A percentile compares a stretch with the other conserved stretches of the same genome.
These are phyloP conservation scores for Entomortierella chlamydospora DNA, from an alignment of 192 early-diverging fungal species.

Conservation along the genomic window DNA sequence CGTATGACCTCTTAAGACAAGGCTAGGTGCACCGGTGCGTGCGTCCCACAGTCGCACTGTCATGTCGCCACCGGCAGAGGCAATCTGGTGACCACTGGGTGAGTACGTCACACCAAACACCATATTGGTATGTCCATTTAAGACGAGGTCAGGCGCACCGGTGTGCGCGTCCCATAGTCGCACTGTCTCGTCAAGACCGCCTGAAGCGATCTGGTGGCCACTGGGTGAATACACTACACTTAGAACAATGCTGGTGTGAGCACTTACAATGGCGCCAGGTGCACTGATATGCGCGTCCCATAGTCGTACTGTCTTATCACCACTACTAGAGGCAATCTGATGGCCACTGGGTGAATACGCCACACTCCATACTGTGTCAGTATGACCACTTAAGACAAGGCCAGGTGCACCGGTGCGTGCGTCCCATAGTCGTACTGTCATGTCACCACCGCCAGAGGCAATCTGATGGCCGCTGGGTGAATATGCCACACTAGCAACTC, in stretches of 20 bases:
- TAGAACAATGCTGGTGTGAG: background rate
- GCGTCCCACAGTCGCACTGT: background rate
- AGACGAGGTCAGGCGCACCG: background rate
- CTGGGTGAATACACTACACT: background rate
- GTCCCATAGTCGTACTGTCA: background rate
- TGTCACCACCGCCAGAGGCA: background rate
- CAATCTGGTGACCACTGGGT: background rate
- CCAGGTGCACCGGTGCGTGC: background rate
- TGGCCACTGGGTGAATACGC: background rate
- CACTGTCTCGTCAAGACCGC: background rate
- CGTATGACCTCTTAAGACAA: background rate
- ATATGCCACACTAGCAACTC: background rate
- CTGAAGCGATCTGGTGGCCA: background rate
- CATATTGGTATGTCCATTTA: background rate
- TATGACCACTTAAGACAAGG: background rate
- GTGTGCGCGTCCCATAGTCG: background rate
- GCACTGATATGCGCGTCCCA: background rate
- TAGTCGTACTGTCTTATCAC: background rate
- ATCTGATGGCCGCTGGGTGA: constrained; percentile 6
- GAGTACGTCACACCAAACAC: background rate
- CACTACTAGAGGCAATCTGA: background rate
- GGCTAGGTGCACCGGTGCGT: background rate
- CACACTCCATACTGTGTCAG: background rate
- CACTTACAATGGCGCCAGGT: background rate
- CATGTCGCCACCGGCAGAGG: background rate